These are phyloP conservation scores for Ogataea ganodermae DNA, from an alignment of 805 yeast species.

Conservation along the genomic window DNA sequence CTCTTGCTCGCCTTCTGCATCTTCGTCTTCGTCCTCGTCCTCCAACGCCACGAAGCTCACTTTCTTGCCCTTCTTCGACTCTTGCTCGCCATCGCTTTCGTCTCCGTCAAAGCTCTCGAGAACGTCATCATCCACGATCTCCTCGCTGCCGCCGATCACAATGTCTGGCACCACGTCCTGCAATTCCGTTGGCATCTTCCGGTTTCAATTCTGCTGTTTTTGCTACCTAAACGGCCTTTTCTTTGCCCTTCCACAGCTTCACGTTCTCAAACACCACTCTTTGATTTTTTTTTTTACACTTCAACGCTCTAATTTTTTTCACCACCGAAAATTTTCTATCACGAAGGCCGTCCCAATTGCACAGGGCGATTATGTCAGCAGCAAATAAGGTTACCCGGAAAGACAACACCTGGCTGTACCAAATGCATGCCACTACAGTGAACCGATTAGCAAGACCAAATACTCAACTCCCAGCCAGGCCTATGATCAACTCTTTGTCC, in stretches of 20 bases:
- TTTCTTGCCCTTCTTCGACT: conserved; percentile 55
- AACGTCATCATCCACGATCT: conserved; percentile 38
- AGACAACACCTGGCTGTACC: background rate
- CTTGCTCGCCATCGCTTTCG: conserved; percentile 44
- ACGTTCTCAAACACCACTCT: background rate
- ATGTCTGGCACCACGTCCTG: conserved; percentile 86
- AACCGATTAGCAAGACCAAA: no score
- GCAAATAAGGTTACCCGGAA: conserved; percentile 4
- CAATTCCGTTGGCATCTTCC: conserved; percentile 69
- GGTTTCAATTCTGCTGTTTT: conserved; percentile 1
- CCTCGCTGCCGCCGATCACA: conserved; percentile 61
- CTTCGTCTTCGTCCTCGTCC: conserved; percentile 48
- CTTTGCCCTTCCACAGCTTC: background rate
- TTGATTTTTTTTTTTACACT: conserved; percentile 3
- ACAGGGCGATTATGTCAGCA: background rate
- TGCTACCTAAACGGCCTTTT: background rate
- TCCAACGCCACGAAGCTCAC: conserved; percentile 82
- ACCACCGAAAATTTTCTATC: conserved; percentile 13
- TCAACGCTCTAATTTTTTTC: conserved; percentile 9
- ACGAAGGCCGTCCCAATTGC: background rate
- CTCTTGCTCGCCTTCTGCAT: conserved; percentile 67
- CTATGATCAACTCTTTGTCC: no score
- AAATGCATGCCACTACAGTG: background rate
- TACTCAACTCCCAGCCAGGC: no score
- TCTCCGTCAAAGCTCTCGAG: conserved; percentile 32